Evolutionary conservation across 192 early-diverging fungal species (phyloP).

Genomic region (Ambispora gerdemannii): DNA sequence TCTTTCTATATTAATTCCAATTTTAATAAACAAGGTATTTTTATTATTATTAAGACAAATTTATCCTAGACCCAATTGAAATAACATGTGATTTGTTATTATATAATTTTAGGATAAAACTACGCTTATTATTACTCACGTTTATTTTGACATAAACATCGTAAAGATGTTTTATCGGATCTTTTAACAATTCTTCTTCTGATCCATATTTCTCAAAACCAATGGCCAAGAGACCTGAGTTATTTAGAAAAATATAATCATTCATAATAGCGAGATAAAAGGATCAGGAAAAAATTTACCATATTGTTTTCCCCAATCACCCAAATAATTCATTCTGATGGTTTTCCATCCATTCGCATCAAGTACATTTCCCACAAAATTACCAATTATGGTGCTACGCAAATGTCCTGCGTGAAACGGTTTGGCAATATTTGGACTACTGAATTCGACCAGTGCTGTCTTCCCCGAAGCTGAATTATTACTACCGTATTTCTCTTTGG

Average conservation of each 20-base stretch:
- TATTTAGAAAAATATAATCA: neutral
- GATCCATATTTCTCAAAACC: slow-evolving; percentile 80
- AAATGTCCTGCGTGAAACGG: slow-evolving; percentile 98
- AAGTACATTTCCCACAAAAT: slow-evolving; percentile 81
- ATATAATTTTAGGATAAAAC: neutral
- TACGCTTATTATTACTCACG: slow-evolving; percentile 38
- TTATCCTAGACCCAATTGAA: neutral
- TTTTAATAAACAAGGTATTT: neutral
- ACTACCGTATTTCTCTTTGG: slow-evolving; percentile 58
- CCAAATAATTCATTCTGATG: slow-evolving; percentile 95
- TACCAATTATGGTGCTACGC: slow-evolving; percentile 96
- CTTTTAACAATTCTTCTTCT: slow-evolving; percentile 70
- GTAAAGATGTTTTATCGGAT: slow-evolving; percentile 90
- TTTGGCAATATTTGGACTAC: slow-evolving; percentile 98
- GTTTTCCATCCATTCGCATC: slow-evolving; percentile 86
- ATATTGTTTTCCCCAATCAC: slow-evolving; percentile 99
- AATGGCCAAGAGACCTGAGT: slow-evolving; percentile 77
- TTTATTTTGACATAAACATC: slow-evolving; percentile 92
- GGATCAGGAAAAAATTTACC: slow-evolving; percentile 49
- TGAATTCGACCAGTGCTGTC: slow-evolving; percentile 87
- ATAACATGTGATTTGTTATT: neutral
- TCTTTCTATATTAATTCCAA: slow-evolving; percentile 44
- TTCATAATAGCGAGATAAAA: slow-evolving; percentile 22
- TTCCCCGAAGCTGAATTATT: slow-evolving; percentile 68
- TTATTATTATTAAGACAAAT: neutral